These are phyloP conservation scores for Suillus luteus DNA, from an alignment of 768 basidiomycete species.

Conservation along the genomic window DNA sequence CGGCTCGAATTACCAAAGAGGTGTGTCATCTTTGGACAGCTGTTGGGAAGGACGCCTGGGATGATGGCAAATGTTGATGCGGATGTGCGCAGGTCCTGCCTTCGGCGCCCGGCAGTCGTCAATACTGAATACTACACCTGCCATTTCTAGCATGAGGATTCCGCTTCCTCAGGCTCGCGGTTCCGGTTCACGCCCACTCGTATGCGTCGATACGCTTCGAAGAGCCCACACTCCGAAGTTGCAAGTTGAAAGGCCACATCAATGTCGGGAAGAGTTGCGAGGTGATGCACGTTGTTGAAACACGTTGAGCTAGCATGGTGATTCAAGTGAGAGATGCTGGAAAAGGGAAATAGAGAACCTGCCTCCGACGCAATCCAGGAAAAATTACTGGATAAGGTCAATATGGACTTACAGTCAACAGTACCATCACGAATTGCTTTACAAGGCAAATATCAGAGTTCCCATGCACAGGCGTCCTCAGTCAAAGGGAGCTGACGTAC, in stretches of 20 bases:
- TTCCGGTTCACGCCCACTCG: constrained; percentile 5
- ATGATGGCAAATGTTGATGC: neutral
- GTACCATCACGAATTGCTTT: constrained; percentile 28
- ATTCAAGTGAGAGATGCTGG: constrained; percentile 13
- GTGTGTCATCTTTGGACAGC: neutral
- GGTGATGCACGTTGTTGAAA: neutral
- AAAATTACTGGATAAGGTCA: constrained; percentile 24
- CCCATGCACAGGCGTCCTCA: constrained; percentile 4
- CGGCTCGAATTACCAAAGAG: neutral
- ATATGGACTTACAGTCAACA: constrained; percentile 15
- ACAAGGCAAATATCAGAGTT: constrained; percentile 21
- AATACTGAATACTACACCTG: constrained; percentile 6
- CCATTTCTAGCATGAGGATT: constrained; percentile 1
- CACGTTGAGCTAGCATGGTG: constrained; percentile 2
- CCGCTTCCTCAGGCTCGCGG: neutral
- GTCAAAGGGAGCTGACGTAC: constrained; percentile 31
- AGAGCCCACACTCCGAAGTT: constrained; percentile 4
- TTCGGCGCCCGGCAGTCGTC: neutral
- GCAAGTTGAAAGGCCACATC: neutral
- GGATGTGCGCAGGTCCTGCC: too few species aligned
- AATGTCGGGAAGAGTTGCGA: neutral
- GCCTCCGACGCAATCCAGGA: constrained; percentile 21
- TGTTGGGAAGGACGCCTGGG: neutral
- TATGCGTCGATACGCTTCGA: neutral
- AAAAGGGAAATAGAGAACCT: constrained; percentile 24